Percentiles rank a stretch among this genome's conserved stretches.
phyloP scores from a whole-genome alignment of 163 green algal species.

The Scenedesmus sp. region DNA sequence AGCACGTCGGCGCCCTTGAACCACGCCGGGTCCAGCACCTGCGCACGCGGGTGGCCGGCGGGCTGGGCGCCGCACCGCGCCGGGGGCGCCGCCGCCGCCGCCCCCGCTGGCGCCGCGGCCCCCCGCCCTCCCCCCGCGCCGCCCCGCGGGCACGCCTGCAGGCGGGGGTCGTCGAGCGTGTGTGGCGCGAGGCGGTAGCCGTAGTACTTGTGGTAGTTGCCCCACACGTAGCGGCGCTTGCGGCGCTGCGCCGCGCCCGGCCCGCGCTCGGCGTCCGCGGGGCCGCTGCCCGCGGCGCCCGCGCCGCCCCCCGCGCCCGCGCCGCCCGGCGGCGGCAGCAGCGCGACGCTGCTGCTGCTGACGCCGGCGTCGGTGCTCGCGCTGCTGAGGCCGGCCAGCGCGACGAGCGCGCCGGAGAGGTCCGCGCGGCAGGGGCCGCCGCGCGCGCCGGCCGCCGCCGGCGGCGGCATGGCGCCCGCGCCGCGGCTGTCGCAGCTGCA shows the following conservation, averaged over 20 bases:
- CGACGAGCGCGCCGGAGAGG: slow-evolving; percentile 34
- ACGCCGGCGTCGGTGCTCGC: neutral
- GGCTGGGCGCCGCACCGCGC: too few species aligned
- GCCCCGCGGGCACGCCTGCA: too few species aligned
- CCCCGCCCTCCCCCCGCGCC: too few species aligned
- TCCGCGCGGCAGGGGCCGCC: slow-evolving; percentile 33
- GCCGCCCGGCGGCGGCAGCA: neutral
- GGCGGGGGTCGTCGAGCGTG: slow-evolving; percentile 46
- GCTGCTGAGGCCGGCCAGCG: slow-evolving; percentile 37
- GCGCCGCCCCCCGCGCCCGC: neutral
- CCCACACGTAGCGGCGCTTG: slow-evolving; percentile 44
- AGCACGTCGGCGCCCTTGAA: slow-evolving; percentile 53
- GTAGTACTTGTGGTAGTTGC: slow-evolving; percentile 70
- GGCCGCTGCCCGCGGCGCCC: neutral
- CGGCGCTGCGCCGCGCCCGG: neutral
- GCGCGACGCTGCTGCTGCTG: slow-evolving; percentile 15
- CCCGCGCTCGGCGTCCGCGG: neutral
- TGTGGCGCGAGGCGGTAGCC: slow-evolving; percentile 52
- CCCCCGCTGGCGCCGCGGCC: neutral
- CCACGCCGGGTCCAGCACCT: slow-evolving; percentile 58
- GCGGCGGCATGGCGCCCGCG: neutral
- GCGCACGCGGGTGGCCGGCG: too few species aligned
- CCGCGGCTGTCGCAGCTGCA: neutral
- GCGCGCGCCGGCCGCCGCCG: slow-evolving; percentile 4
- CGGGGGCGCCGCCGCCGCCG: too few species aligned